phyloP scores from a whole-genome alignment of 345 rosid species.

The Eucalyptus urophylla region DNA sequence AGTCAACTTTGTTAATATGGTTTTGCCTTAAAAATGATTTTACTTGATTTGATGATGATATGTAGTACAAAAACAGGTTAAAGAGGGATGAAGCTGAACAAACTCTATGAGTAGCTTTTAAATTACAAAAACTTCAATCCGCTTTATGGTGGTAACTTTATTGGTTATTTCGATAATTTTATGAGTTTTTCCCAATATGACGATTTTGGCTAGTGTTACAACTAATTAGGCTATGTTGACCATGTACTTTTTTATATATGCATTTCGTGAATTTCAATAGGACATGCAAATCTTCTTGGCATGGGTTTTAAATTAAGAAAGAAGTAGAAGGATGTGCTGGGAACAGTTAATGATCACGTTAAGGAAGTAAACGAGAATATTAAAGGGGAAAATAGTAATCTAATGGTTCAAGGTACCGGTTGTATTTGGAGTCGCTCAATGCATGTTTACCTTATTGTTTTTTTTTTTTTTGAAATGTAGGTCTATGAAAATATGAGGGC shows the following conservation, averaged over 20 bases:
- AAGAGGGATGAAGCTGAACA: no score
- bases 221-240: background rate
- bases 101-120: no score
- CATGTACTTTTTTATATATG: no score
- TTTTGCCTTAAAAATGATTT: no score
- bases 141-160: background rate
- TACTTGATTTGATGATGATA: no score
- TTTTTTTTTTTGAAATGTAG: background rate
- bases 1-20: no score
- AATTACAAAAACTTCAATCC: no score
- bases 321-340: background rate
- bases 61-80: no score
- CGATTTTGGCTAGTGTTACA: background rate
- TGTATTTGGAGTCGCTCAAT: background rate
- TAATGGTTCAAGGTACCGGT: rapidly evolving
- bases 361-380: background rate
- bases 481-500: background rate
- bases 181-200: background rate
- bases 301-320: no score
- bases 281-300: background rate
- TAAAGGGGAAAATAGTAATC: background rate
- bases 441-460: background rate
- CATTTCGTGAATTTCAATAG: no score
- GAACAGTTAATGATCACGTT: background rate
- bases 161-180: background rate